Evolutionary conservation across 1,139 yeast species (phyloP).

Genomic region (Pichia cactophila): DNA sequence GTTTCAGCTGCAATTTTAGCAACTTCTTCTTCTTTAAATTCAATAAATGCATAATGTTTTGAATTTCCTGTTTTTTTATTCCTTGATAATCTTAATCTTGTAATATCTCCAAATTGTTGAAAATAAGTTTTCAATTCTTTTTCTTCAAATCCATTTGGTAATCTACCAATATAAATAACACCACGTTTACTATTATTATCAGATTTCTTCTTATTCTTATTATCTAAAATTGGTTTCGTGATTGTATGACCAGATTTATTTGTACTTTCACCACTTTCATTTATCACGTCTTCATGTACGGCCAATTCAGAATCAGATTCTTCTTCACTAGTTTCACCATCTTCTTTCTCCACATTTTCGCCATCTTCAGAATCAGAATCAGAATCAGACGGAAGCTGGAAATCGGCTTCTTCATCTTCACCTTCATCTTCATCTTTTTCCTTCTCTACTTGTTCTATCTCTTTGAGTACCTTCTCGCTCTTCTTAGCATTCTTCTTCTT

Average conservation of each 20-base stretch:
- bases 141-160: slow-evolving; percentile 91
- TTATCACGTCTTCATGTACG: slow-evolving; percentile 10
- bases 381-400: slow-evolving; percentile 13
- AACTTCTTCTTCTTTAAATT: slow-evolving; percentile 64
- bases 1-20: slow-evolving; percentile 89
- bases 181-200: slow-evolving; percentile 38
- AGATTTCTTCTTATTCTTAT: slow-evolving; percentile 19
- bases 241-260: slow-evolving; percentile 23
- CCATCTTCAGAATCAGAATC: slow-evolving; percentile 14
- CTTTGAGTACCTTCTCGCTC: slow-evolving; percentile 4
- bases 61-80: slow-evolving; percentile 88
- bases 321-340: slow-evolving; percentile 13
- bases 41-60: slow-evolving; percentile 88
- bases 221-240: slow-evolving; percentile 26
- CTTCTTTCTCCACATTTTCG: slow-evolving; percentile 6
- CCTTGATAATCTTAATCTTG: slow-evolving; percentile 72
- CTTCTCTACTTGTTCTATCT: slow-evolving; percentile 3
- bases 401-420: slow-evolving; percentile 12
- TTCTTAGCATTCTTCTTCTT: slow-evolving; percentile 3
- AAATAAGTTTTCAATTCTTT: slow-evolving; percentile 74
- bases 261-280: slow-evolving; percentile 5
- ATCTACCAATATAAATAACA: slow-evolving; percentile 80
- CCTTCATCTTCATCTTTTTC: slow-evolving; percentile 16
- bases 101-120: slow-evolving; percentile 79
- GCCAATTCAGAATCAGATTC: slow-evolving; percentile 13